Evolutionary conservation across 805 yeast species (phyloP), one percentile per base, ranked within the genome.

Genomic region (Candida odintsovae): DNA sequence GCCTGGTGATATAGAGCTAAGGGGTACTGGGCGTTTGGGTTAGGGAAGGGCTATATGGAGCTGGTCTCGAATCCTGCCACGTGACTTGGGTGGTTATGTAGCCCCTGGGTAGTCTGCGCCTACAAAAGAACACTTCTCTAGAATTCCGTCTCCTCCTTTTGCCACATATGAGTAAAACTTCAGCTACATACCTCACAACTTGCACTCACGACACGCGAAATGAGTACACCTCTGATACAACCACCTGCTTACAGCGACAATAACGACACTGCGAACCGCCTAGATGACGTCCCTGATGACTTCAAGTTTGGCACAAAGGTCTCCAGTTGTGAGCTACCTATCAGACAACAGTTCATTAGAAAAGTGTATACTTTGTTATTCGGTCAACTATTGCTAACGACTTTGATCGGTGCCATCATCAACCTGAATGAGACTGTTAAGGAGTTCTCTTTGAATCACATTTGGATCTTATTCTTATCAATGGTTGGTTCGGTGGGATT

Each of bases 241-340:
- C 63, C 64, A 15, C 64, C 64, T 15, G 55, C 54, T 3, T 60
- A 59, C 39, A 21, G 58, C 8, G 61, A 57, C 36, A 45, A 49
- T 12, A 41, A 55, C 11, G 50, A 50, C 6, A 28, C 35, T 1
- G 22, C 28, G 13, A 25, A 33, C 4, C 23, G 23, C 6, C 38
- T 23, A 15, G 50, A 51, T 18, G 49, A 56, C 51, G 58, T 76
- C 41, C 83, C 84, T 4, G 86, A 88, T 55, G 95, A 87, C 65
- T 89, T 88, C 77, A 89, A 88, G 63, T 87, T 83, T 64, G 78
- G 85, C 31, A 84, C 85, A 7, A 75, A 77, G 44, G 95, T 89
- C 21, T 78, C 89, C 4, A 81, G 85, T 28, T 87, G 96, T 65
- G 86, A 84, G 48, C 68, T 86, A 43, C 79, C 84, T 15, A 72